These are phyloP conservation scores for Benincasa hispida DNA, from an alignment of 306 rosid genomes.

Conservation along the genomic window DNA sequence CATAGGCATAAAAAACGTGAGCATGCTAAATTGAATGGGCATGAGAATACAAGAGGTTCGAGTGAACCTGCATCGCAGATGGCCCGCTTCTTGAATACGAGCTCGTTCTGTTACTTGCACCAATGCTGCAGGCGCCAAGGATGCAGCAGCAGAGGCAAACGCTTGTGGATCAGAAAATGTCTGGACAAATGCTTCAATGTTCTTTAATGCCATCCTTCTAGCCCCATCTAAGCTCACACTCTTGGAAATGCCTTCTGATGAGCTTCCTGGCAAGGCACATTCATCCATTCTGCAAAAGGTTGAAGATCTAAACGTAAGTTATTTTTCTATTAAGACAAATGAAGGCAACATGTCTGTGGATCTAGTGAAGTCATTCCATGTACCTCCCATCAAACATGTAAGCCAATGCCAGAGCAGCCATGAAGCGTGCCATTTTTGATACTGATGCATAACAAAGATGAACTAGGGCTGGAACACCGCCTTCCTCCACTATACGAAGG, in stretches of 20 bases:
- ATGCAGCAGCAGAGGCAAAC: constrained; percentile 78
- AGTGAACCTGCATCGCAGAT: constrained; percentile 91
- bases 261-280: constrained; percentile 51
- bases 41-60: constrained; percentile 7
- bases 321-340: background rate
- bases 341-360: background rate
- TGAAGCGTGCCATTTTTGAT: constrained; percentile 99
- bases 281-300: constrained; percentile 88
- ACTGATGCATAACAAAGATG: constrained; percentile 86
- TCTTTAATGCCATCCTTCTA: constrained; percentile 83
- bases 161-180: constrained; percentile 83
- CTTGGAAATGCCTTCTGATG: constrained; percentile 71
- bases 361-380: background rate
- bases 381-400: constrained; percentile 99
- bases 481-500: constrained; percentile 92
- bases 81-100: constrained; percentile 96
- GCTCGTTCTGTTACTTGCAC: constrained; percentile 88
- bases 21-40: background rate
- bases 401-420: constrained; percentile 97
- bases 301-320: background rate
- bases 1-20: background rate
- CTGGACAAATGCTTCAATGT: constrained; percentile 80
- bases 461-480: constrained; percentile 92
- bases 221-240: constrained; percentile 92
- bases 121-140: constrained; percentile 82